Evolutionary conservation across 2,329 filamentous ascomycete genomes (phyloP), one percentile per base, ranked within the genome.

Genomic region (Cadophora gregata): DNA sequence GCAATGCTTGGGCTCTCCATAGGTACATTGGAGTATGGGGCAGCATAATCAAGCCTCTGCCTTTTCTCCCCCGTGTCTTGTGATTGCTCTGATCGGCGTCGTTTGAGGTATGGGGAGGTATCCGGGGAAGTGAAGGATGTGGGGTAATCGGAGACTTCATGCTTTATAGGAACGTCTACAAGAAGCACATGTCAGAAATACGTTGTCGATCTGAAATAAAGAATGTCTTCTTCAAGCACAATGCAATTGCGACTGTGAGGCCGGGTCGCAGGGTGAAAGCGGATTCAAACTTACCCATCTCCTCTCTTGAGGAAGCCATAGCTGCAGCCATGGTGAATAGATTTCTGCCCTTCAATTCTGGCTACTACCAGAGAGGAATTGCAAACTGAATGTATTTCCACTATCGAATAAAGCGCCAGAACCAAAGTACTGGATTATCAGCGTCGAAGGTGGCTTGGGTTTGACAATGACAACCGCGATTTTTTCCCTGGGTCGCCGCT

Each of bases 51-150:
- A 50, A 67, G 36, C 48, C 56, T 64, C 27, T 66, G 64, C 25
- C 67, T 60, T 27, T 68, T 68, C 51, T 68, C 67, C 19, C 63
- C 63, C 2, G 60, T 24, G 14, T 69, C 66, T 16, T 61, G 53
- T 36, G 55, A 59, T 25, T 68, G 62, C 59, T 67, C 62, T n/a
- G 69, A 68, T 25, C 38, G 59, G 1, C 63, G 59, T 42, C 69
- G 70, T 38, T 72, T 72, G 29, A 66, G 36, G 36, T 62, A 51
- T 31, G 48, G 64, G 27, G 60, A 61, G 31, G 47, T 25, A 33
- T 42, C 51, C n/a, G 48, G 27, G 59, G 62, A 47, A 27, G 21
- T 21, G 36, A 47, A 64, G 36, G 64, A 59, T 27, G 33, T 56
- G 45, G 38, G 47, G 60, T 61, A 61, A 31, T 65, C 47, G 12